Evolutionary conservation across 768 basidiomycete species (phyloP), one percentile per base, ranked within the genome.

Genomic region (Thelephora aurantiotincta): DNA sequence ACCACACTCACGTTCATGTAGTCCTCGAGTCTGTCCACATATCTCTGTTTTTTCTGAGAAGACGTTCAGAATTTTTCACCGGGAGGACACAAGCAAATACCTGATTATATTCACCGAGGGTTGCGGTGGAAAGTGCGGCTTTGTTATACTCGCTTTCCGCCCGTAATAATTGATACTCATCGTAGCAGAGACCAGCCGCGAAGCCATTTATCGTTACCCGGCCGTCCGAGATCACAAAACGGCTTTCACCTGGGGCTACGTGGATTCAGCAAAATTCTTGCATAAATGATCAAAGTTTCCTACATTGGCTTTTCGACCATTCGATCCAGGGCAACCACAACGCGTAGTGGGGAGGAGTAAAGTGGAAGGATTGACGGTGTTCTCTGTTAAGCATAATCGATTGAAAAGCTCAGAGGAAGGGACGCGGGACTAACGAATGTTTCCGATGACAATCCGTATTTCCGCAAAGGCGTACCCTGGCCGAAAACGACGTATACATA

Each of bases 401-500:
- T n/a, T n/a, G n/a, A n/a, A n/a, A n/a, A n/a, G 36, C 36, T 37
- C 36, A 37, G 2, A 37, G 35, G 16, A 16, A 11, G 14, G 36
- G 36, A 36, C 16, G n/a, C 9, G 11, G 5, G 47, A 51, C 16
- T 57, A 47, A 45, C 22, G 6, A 16, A n/a, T 16, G 26, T 9
- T 5, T 11, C 5, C 1, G 19, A 19, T 16, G 16, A 11, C 20
- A 33, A 6, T 45, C 16, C 44, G 44, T 9, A 11, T 45, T 11
- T 30, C 16, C 44, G 51, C 80, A 82, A 7, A 78, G 42, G 34
- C 73, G 65, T 20, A 71, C 49, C 22, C 68, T 62, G 2, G 74
- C 54, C 1, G 72, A 63, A 52, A 74, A 81, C 11, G 77, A 78
- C 1, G 47, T 47, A 52, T 69, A 77, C 56, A 67, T 61, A 5